Evolutionary conservation across 208 protist genomes (phyloP), one percentile per base, ranked within the genome.

Genomic region (Trypanosoma lewisi): DNA sequence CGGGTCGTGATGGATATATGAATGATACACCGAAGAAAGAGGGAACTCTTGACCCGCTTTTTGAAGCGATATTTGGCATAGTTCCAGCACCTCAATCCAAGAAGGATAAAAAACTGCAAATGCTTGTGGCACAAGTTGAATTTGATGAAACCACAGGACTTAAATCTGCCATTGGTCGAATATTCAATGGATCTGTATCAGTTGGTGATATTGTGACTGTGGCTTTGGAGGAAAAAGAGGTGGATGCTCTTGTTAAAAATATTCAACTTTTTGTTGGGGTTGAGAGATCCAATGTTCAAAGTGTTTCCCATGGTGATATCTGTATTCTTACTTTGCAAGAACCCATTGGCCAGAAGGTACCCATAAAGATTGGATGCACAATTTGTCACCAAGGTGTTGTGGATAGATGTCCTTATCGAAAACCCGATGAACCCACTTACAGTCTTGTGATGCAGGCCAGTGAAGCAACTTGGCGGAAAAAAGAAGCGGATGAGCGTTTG

Each of bases 351-450:
- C 63, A 91, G 73, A 94, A 94, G 70, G 73, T 95, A 36, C 92
- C 92, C 4, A 74, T 97, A 49, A 89, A 87, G 64, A 96, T 96
- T 63, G 93, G 93, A 34, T 75, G 74, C 60, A 96, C 93, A 4
- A 77, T 97, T 30, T 89, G 86, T 36, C 64, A 73, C 28, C 73
- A 92, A 41, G 87, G 81, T 17, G 69, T 75, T 12, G 82, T 94
- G 21, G 70, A 85, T 34, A 62, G 86, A 47, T 85, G 88, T 50
- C 89, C 88, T 9, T 96, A 96, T 66, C 83, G 82, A 49, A 87
- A 91, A 53, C 95, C 98, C 8, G 97, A 98, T 61, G 94, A 96
- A 45, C 97, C 97, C 11, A 98, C 94, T 4, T 97, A 95, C 74
- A 89, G 83, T 36, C 83, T 98, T 30, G 83, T 95, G 8, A 68